Base-by-base conservation (phyloP, 2,329 filamentous ascomycete genomes). In the Penicillium sp. region DNA sequence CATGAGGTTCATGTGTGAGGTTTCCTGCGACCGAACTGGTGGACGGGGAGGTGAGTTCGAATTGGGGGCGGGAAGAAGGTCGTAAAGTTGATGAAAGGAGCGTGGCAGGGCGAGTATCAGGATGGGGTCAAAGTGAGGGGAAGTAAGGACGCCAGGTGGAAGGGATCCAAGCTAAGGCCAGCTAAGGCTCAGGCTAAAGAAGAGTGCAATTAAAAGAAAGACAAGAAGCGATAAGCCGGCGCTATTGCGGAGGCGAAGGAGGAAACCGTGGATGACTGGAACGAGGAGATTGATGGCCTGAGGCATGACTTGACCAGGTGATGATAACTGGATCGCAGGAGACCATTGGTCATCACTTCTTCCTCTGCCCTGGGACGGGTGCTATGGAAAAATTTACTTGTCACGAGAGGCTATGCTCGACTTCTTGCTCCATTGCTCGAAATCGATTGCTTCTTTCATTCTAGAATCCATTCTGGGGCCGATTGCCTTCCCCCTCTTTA, bases 1-100 rank as follows among this genome's bases (percentile, higher is more conserved):
- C 62, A 59, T 61, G 57, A 57, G 48, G 64, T 30, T 59, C 53
- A 61, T 63, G 51, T 63, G 51, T 52, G 58, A 58, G 56, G 57
- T 62, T 54, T 65, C 53, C 60, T 61, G 49, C 58, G 57, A 54
- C 42, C 55, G 55, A 11, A 40, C 33, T 38, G 51, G 6, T 16
- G 6, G 28, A 16, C 19, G 43, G 33, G 33, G 11, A 11, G 22
- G 37, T 14, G 38, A 22, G 26, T 28, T 11, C 25, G 25, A 22
- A 30, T 13, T 46, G 25, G 25, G 25, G 54, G 28, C 13, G 5
- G n/a, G 28, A 26, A 16, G 55, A 43, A 33, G 57, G 5, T 45
- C 26, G 43, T 28, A 38, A 28, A 33, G 7, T 14, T 14, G 46
- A 22, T 22, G 48, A 51, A 51, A 48, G 30, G 48, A 51, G n/a